Conservation (phyloP, 2,329 filamentous ascomycete species). For the Rhynchosporium graminicola region DNA sequence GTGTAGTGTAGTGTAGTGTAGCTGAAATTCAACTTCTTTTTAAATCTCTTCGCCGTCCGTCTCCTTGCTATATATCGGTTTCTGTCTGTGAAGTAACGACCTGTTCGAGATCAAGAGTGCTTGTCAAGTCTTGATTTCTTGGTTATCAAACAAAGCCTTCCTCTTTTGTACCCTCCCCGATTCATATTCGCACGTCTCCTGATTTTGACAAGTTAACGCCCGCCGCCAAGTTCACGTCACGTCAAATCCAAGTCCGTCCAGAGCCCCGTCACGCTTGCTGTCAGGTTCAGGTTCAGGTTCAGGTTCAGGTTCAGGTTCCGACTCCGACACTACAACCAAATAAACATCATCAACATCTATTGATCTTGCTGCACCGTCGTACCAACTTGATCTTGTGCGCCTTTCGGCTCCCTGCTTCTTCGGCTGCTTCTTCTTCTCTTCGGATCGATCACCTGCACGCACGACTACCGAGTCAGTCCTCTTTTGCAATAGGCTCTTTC, state of each 20-base stretch:
- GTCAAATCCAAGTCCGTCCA: background rate
- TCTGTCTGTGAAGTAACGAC: too few relatives aligned
- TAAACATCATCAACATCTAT: background rate
- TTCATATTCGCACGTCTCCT: background rate
- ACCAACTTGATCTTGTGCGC: constrained; percentile 5
- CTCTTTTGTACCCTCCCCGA: background rate
- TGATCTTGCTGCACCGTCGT: background rate
- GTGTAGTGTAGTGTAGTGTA: too few relatives aligned
- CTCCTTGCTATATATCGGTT: too few relatives aligned
- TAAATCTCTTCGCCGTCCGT: background rate
- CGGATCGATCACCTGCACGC: constrained; percentile 4
- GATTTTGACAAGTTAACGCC: background rate
- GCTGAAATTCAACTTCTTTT: background rate
- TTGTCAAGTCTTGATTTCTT: background rate
- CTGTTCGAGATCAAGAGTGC: background rate
- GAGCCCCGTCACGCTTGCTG: background rate
- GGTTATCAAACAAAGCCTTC: background rate
- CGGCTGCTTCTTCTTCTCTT: background rate
- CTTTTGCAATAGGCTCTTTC: constrained; percentile 10
- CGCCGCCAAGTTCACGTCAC: background rate
- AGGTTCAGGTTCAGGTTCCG: background rate
- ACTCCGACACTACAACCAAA: background rate
- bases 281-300: background rate
- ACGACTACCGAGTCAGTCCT: constrained; percentile 13
- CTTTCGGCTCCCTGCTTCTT: background rate